Percentiles rank a stretch among this genome's conserved stretches.
phyloP scores from a whole-genome alignment of 73 alveolate species.

The Paramecium octaurelia region DNA sequence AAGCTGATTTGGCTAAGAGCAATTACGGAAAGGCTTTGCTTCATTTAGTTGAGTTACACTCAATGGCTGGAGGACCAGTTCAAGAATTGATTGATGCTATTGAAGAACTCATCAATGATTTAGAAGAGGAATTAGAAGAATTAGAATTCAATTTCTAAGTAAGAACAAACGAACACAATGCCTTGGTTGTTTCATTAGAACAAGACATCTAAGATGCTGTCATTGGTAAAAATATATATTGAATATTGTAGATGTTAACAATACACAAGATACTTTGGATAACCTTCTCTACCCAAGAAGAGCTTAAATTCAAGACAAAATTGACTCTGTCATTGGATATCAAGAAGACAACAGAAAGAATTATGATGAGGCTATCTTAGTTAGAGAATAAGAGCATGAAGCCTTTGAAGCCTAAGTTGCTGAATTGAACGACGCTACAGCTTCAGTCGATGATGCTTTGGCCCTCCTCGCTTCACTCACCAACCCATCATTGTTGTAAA shows the following conservation, averaged over 20 bases:
- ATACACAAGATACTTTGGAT: conserved; percentile 35
- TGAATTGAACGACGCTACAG: conserved; percentile 43
- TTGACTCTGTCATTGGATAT: neutral
- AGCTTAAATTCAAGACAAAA: neutral
- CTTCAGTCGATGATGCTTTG: conserved; percentile 43
- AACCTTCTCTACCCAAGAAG: conserved; percentile 7
- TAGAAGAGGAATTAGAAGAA: neutral
- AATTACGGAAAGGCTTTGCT: conserved; percentile 6
- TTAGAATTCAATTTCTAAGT: neutral
- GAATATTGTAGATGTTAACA: neutral
- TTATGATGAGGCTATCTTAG: conserved; percentile 30
- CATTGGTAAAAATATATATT: neutral
- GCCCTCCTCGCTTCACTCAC: neutral
- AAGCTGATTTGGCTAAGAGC: conserved; percentile 30
- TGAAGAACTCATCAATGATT: conserved; percentile 13
- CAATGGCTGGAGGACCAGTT: conserved; percentile 51
- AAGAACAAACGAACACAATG: conserved; percentile 38
- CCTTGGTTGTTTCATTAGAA: conserved; percentile 4
- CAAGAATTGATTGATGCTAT: conserved; percentile 32
- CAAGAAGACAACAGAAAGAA: conserved; percentile 47
- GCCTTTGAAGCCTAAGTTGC: conserved; percentile 17
- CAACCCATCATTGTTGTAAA: neutral
- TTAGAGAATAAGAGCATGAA: conserved; percentile 28
- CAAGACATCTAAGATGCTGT: conserved; percentile 36
- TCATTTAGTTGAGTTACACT: conserved; percentile 18